Evolutionary conservation across 2,329 filamentous ascomycete genomes (phyloP), one percentile per base, ranked within the genome.

Genomic region (Drechslerella dactyloides): DNA sequence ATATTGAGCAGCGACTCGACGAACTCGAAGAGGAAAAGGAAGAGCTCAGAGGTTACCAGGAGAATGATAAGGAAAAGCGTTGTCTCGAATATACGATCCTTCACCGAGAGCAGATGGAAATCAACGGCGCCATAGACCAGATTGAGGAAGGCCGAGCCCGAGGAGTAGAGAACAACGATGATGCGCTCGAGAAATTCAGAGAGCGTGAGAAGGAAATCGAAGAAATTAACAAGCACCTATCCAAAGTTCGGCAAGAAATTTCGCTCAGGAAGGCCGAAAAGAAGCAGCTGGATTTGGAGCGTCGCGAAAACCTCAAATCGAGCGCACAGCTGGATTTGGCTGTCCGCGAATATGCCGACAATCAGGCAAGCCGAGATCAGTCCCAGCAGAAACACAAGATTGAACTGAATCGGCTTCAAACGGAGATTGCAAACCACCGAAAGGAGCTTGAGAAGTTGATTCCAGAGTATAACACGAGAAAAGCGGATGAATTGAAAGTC

Each of bases 21-120:
- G 94, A 99, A 80, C 84, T 99, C 0, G 94, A 99, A 79, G 93
- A 96, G 78, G 94, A 99, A 80, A 97, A 97, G 79, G 92, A 97
- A 77, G 96, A 99, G 80, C 83, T 99, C 42, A 87, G 92, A 51
- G 92, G 89, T 6, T 99, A 93, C 78, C 94, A 97, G 79, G 92
- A 96, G 72, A 96, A 96, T 79, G 94, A 99, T 77, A 88, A 90
- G 66, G 93, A 99, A 80, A 87, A 92, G 69, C 85, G 93, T 74
- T 97, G 93, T 78, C 84, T 99, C 51, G 91, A 97, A 79, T 97
- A 97, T 78, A 94, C 93, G 0, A 93, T 96, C 77, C 92, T 96
- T 80, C 89, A 94, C 75, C 89, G 91, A 73, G 91, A 97, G 77
- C 92, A 97, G 78, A 85, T 89, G 17, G 89, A 90, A 21, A 87